phyloP scores from a whole-genome alignment of 75 land plant genomes.

The Chamaecyparis obtusa region DNA sequence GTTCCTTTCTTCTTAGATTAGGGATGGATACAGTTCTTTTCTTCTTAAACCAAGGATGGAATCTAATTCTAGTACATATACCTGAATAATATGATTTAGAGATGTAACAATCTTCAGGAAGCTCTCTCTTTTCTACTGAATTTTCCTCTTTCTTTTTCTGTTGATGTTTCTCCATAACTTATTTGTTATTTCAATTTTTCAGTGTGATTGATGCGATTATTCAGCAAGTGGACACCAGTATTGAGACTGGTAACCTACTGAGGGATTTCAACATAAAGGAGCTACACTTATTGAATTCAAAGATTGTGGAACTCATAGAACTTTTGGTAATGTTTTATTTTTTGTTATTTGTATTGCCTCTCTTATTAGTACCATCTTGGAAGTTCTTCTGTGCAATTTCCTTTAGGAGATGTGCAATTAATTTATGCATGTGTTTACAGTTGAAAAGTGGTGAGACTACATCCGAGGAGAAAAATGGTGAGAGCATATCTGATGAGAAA shows the following conservation, averaged over 20 bases:
- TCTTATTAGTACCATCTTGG: neutral
- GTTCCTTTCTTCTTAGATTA: neutral
- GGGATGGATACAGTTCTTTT: neutral
- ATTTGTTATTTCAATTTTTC: slow-evolving; percentile 10
- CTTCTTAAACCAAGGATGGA: neutral
- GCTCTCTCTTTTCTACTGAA: neutral
- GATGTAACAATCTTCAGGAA: neutral
- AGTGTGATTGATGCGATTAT: slow-evolving; percentile 77
- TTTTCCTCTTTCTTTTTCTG: neutral
- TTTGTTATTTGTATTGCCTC: neutral
- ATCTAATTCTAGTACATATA: neutral
- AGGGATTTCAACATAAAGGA: slow-evolving; percentile 54
- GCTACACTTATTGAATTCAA: slow-evolving; percentile 65
- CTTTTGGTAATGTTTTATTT: slow-evolving; percentile 43
- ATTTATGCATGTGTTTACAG: slow-evolving; percentile 20
- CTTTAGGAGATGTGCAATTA: neutral
- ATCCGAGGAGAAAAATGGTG: slow-evolving; percentile 16
- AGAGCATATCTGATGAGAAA: too few relatives aligned
- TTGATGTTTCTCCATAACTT: neutral
- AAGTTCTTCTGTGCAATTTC: neutral
- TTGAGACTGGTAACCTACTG: slow-evolving; percentile 31
- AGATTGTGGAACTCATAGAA: slow-evolving; percentile 63
- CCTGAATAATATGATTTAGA: neutral
- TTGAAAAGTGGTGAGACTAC: slow-evolving; percentile 29
- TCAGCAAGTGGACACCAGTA: slow-evolving; percentile 50